Percentiles rank a stretch among this genome's conserved stretches.
phyloP scores from a whole-genome alignment of 1,139 yeast species.

The Saccharomycopsis crataegensis region DNA sequence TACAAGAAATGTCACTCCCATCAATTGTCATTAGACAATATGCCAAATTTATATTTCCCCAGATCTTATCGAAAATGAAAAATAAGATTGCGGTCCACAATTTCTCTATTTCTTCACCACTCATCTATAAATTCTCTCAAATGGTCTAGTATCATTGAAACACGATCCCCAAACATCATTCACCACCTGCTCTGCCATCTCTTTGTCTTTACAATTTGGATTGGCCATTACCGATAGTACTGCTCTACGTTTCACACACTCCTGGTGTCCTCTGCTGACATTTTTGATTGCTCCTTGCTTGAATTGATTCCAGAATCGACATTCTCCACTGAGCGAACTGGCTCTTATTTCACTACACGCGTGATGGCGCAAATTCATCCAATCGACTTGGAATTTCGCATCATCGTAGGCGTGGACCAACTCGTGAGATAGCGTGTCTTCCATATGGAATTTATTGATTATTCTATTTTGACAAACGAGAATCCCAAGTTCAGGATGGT shows the following conservation, averaged over 20 bases:
- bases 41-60: no score
- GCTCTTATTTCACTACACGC: constrained; percentile 98
- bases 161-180: constrained; percentile 89
- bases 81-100: no score
- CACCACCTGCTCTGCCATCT: constrained; percentile 74
- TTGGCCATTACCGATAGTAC: constrained; percentile 75
- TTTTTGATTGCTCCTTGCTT: constrained; percentile 49
- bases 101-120: no score
- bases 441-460: constrained; percentile 71
- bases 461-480: constrained; percentile 82
- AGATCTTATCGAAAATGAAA: no score
- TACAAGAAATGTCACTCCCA: no score
- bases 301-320: constrained; percentile 84
- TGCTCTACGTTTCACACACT: constrained; percentile 85
- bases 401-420: constrained; percentile 91
- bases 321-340: constrained; percentile 88
- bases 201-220: constrained; percentile 67
- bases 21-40: no score
- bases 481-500: constrained; percentile 83
- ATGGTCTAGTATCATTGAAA: constrained; percentile 92
- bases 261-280: constrained; percentile 80
- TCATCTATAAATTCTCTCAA: constrained; percentile 76
- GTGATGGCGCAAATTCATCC: constrained; percentile 80
- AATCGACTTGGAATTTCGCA: constrained; percentile 77
- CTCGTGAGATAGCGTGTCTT: constrained; percentile 89